Percentiles rank a stretch among this genome's conserved stretches.
phyloP scores from a whole-genome alignment of 2,329 filamentous ascomycete species.

The Epichloe scottii region DNA sequence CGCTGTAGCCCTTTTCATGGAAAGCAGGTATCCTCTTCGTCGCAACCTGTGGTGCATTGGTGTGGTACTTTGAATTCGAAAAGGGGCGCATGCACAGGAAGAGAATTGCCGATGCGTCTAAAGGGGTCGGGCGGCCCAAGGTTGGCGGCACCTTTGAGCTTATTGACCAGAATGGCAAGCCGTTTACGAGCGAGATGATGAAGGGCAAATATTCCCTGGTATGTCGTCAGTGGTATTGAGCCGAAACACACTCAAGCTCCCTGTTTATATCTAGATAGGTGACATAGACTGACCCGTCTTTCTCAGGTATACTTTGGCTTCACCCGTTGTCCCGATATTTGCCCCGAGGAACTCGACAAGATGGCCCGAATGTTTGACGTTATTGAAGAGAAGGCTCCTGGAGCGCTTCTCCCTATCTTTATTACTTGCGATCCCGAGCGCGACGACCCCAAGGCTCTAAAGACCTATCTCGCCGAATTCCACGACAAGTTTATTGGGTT shows the following conservation, averaged over 20 bases:
- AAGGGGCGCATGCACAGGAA: constrained; percentile 85
- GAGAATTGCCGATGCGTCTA: constrained; percentile 79
- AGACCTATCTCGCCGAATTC: constrained; percentile 82
- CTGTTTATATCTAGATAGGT: too few relatives aligned
- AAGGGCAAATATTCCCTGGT: constrained; percentile 77
- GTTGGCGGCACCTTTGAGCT: constrained; percentile 81
- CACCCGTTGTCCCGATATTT: constrained; percentile 96
- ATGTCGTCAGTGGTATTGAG: constrained; percentile 18
- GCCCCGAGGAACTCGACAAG: constrained; percentile 97
- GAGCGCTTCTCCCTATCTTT: constrained; percentile 64
- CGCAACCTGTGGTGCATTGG: constrained; percentile 59
- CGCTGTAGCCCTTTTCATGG: constrained; percentile 76
- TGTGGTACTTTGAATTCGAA: constrained; percentile 87
- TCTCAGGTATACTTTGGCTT: constrained; percentile 90
- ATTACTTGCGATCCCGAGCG: constrained; percentile 91
- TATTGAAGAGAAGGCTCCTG: constrained; percentile 38
- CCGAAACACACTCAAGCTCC: not conserved
- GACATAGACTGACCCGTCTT: not conserved
- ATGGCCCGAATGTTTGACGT: constrained; percentile 92
- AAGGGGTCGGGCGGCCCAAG: constrained; percentile 85
- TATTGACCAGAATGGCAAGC: constrained; percentile 66
- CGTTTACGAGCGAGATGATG: constrained; percentile 68
- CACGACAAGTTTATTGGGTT: constrained; percentile 76
- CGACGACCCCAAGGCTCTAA: constrained; percentile 75
- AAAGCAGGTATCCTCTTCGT: constrained; percentile 82